phyloP scores from a whole-genome alignment of 2,329 filamentous ascomycete species.

The Zalaria sp. region DNA sequence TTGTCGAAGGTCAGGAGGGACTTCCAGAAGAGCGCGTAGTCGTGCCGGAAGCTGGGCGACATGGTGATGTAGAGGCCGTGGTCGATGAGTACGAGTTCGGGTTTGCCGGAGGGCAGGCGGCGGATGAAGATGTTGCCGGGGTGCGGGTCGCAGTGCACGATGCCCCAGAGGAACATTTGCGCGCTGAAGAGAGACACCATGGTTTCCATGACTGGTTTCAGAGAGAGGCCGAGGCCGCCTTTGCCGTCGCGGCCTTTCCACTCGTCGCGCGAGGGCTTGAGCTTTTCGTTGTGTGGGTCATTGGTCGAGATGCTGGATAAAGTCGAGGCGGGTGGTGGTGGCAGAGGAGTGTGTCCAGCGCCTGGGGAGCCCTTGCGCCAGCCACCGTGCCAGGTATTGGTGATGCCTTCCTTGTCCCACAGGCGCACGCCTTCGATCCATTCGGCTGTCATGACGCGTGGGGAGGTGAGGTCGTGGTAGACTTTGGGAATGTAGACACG shows the following conservation, averaged over 20 bases:
- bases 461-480: constrained; percentile 69
- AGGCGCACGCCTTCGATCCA: constrained; percentile 93
- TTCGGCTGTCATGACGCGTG: constrained; percentile 80
- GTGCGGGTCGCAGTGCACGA: constrained; percentile 92
- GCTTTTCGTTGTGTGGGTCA: constrained; percentile 39
- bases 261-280: constrained; percentile 68
- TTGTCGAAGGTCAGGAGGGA: constrained; percentile 90
- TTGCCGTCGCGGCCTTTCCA: constrained; percentile 62
- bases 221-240: constrained; percentile 70
- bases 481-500: constrained; percentile 81
- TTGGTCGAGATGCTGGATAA: constrained; percentile 20
- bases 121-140: constrained; percentile 96
- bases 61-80: constrained; percentile 94
- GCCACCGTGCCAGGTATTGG: constrained; percentile 63
- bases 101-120: constrained; percentile 62
- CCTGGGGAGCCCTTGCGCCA: constrained; percentile 65
- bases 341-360: constrained; percentile 52
- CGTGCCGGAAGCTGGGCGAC: constrained; percentile 64
- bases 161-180: constrained; percentile 95
- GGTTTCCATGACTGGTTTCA: constrained; percentile 85
- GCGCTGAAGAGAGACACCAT: constrained; percentile 96
- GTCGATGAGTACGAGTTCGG: constrained; percentile 90
- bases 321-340: constrained; percentile 27
- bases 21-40: constrained; percentile 90
- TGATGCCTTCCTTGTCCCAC: constrained; percentile 81